A percentile compares a stretch with the other conserved stretches of the same genome.
phyloP scores from a whole-genome alignment of 306 rosid genomes.

The Elaeagnus macrophylla region DNA sequence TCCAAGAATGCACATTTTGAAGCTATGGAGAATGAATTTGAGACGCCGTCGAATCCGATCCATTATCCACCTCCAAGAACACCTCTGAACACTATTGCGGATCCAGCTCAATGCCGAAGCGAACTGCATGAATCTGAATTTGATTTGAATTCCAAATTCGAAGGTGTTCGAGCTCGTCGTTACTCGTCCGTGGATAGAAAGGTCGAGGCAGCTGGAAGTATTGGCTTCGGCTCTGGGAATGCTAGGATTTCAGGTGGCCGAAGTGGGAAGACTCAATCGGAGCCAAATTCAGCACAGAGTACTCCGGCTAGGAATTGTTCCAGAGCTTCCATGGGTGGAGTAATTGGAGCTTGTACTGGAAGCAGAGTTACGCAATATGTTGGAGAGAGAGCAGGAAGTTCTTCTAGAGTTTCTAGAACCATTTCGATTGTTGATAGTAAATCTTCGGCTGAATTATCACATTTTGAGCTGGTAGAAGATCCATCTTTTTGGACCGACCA shows the following conservation, averaged over 20 bases:
- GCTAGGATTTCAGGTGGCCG: slow-evolving; percentile 31
- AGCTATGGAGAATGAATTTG: slow-evolving; percentile 60
- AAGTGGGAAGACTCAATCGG: slow-evolving; percentile 42
- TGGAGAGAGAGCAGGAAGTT: slow-evolving; percentile 35
- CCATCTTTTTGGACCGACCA: slow-evolving; percentile 86
- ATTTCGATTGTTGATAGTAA: slow-evolving; percentile 23
- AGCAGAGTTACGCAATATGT: slow-evolving; percentile 26
- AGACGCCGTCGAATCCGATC: slow-evolving; percentile 26
- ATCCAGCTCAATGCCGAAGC: slow-evolving; percentile 48
- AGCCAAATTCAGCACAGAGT: slow-evolving; percentile 61
- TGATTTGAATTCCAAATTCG: slow-evolving; percentile 28
- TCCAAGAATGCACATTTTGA: slow-evolving; percentile 14
- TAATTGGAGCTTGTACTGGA: slow-evolving; percentile 21
- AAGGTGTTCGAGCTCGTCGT: slow-evolving; percentile 28
- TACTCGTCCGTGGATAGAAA: slow-evolving; percentile 20
- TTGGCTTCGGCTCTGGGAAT: slow-evolving; percentile 20
- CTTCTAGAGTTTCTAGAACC: slow-evolving; percentile 26
- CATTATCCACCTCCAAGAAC: slow-evolving; percentile 63
- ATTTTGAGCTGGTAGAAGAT: slow-evolving; percentile 62
- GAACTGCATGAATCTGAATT: slow-evolving; percentile 24
- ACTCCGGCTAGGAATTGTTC: slow-evolving; percentile 52
- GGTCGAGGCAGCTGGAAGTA: slow-evolving; percentile 24
- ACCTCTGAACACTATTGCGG: slow-evolving; percentile 63
- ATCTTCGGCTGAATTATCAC: slow-evolving; percentile 28
- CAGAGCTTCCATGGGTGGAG: slow-evolving; percentile 54